Conservation (phyloP, 2,329 filamentous ascomycete species). For the Arthrobotrys megalospora region DNA sequence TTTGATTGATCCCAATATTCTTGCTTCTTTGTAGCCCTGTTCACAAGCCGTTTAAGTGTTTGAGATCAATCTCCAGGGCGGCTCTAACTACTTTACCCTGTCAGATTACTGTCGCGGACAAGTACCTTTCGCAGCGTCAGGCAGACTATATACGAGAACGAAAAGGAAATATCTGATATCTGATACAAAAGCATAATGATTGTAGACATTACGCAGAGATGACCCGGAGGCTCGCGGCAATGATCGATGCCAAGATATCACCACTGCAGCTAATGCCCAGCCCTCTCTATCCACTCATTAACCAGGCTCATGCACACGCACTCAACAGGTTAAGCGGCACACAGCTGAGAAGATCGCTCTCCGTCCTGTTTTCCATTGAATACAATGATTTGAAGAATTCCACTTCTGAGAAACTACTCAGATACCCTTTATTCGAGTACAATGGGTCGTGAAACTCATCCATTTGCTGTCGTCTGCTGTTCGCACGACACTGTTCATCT, state of each 20-base stretch:
- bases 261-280: conserved; percentile 31
- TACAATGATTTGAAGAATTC: conserved; percentile 5
- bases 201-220: conserved; percentile 36
- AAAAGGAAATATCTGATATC: conserved; percentile 23
- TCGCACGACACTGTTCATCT: conserved; percentile 29
- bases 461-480: conserved; percentile 6
- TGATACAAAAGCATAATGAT: conserved; percentile 5
- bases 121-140: conserved; percentile 8
- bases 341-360: conserved; percentile 10
- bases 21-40: conserved; percentile 51
- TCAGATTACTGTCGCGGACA: conserved; percentile 26
- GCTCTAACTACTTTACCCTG: conserved; percentile 21
- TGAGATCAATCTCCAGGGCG: conserved; percentile 33
- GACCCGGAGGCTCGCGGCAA: conserved; percentile 57
- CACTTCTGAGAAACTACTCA: not conserved
- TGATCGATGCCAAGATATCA: conserved; percentile 54
- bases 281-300: conserved; percentile 18
- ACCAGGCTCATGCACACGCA: conserved; percentile 43
- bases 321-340: conserved; percentile 37
- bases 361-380: not conserved
- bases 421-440: conserved; percentile 19
- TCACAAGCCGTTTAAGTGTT: conserved; percentile 50
- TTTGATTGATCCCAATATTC: conserved; percentile 32
- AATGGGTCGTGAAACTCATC: conserved; percentile 10
- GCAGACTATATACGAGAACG: conserved; percentile 10